A percentile compares a stretch with the other conserved stretches of the same genome.
Evolutionary conservation across 768 basidiomycete species (phyloP).

Genomic region (Grammothele lineata): DNA sequence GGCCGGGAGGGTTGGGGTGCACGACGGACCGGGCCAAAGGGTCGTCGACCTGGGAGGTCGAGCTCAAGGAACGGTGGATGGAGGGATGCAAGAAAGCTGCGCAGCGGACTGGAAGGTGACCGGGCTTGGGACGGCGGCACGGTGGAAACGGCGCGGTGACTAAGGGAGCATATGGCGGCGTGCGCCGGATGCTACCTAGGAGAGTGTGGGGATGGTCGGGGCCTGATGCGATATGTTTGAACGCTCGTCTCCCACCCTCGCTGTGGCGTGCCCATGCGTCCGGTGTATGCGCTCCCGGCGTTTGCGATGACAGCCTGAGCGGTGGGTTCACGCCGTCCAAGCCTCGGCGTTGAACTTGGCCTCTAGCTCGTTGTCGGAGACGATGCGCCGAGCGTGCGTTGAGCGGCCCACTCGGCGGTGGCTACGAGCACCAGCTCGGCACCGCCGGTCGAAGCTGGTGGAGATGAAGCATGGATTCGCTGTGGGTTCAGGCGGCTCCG

Average conservation of each 20-base stretch:
- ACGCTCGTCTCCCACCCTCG: slow-evolving; percentile 5
- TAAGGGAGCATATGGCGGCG: slow-evolving; percentile 13
- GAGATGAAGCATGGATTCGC: too few relatives aligned
- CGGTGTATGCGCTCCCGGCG: not conserved
- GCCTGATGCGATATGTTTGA: slow-evolving; percentile 8
- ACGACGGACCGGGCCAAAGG: not conserved
- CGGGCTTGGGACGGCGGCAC: too few relatives aligned
- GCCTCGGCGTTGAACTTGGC: too few relatives aligned
- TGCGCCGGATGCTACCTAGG: slow-evolving; percentile 8
- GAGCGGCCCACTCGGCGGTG: too few relatives aligned
- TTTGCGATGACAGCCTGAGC: too few relatives aligned
- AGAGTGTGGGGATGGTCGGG: slow-evolving; percentile 11
- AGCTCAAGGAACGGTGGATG: too few relatives aligned
- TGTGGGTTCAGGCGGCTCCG: not conserved
- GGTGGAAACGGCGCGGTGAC: slow-evolving; percentile 1
- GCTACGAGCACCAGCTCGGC: too few relatives aligned
- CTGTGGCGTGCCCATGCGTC: not conserved
- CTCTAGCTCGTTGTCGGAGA: too few relatives aligned
- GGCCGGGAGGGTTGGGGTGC: too few relatives aligned
- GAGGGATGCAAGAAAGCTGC: not conserved
- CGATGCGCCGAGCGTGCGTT: too few relatives aligned
- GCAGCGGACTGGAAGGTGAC: not conserved
- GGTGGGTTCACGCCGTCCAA: too few relatives aligned
- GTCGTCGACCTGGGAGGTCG: not conserved
- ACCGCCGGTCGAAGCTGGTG: too few relatives aligned